These are phyloP conservation scores for Penicillium sclerotigenum DNA, from an alignment of 2,329 filamentous ascomycete genomes.

Conservation along the genomic window DNA sequence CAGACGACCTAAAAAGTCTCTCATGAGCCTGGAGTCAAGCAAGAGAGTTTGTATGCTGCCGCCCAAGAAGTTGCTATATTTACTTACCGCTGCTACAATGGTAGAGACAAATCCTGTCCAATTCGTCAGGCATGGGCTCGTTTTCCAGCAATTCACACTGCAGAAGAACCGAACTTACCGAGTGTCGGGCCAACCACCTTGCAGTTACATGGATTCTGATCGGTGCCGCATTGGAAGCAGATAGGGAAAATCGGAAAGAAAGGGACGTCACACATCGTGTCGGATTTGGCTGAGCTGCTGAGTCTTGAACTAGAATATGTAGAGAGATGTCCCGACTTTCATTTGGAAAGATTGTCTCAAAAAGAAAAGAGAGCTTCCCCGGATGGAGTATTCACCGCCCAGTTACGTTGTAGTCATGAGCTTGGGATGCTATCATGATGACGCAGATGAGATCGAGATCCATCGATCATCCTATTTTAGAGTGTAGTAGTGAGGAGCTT, in stretches of 20 bases:
- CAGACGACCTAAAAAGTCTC: conserved; percentile 46
- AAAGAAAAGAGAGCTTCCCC: conserved; percentile 1
- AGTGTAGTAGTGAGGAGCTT: neutral
- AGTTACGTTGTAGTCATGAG: neutral
- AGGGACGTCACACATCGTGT: conserved; percentile 37
- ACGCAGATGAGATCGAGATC: conserved; percentile 22
- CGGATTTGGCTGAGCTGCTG: neutral
- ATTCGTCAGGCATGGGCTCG: neutral
- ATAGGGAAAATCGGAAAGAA: conserved; percentile 50
- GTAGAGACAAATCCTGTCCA: conserved; percentile 44
- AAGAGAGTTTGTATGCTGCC: neutral
- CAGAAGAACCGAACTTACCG: conserved; percentile 33
- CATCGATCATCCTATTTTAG: conserved; percentile 12
- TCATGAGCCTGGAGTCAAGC: conserved; percentile 7
- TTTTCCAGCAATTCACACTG: neutral
- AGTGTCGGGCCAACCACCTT: conserved; percentile 57
- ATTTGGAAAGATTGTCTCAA: neutral
- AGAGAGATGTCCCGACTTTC: neutral
- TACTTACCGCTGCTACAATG: conserved; percentile 50
- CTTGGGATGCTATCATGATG: conserved; percentile 24
- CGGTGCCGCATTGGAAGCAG: conserved; percentile 56
- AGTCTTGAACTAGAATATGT: neutral
- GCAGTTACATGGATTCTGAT: conserved; percentile 57
- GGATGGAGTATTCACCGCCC: conserved; percentile 5
- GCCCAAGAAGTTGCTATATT: neutral